phyloP scores from a whole-genome alignment of 2,329 filamentous ascomycete species.

The Exophiala sp. region DNA sequence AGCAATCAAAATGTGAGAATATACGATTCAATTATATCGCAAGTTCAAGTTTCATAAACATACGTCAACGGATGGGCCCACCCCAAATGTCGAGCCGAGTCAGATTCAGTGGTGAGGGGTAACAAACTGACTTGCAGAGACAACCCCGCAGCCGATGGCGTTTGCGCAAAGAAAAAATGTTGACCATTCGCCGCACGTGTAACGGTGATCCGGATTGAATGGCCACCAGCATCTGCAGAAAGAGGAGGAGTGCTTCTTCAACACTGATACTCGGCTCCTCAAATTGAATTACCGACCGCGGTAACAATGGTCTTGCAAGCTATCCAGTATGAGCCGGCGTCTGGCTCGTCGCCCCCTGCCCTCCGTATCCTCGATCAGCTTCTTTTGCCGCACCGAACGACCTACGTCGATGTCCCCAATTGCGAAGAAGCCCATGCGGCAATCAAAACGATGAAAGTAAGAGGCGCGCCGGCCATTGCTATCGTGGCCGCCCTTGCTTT shows the following conservation, averaged over 20 bases:
- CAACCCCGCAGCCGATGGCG: too few relatives aligned
- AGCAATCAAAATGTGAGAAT: neutral
- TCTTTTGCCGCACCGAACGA: constrained; percentile 57
- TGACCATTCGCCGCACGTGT: too few relatives aligned
- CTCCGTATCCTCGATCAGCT: constrained; percentile 63
- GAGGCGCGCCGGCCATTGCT: constrained; percentile 88
- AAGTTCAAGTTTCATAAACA: too few relatives aligned
- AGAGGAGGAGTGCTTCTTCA: neutral
- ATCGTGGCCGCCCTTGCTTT: constrained; percentile 92
- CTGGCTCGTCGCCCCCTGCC: constrained; percentile 24
- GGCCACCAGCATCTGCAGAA: too few relatives aligned
- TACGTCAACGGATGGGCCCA: too few relatives aligned
- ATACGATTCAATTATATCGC: too few relatives aligned
- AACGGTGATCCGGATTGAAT: too few relatives aligned
- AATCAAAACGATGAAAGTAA: constrained; percentile 63
- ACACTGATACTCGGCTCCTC: neutral
- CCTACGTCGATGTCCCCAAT: constrained; percentile 53
- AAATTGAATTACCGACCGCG: neutral
- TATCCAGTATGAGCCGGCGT: constrained; percentile 57
- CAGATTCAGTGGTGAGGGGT: too few relatives aligned
- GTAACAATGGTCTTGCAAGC: constrained; percentile 52
- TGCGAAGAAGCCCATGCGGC: constrained; percentile 62
- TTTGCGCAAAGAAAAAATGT: too few relatives aligned
- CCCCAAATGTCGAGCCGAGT: too few relatives aligned
- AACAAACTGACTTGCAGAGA: too few relatives aligned